Conservation (phyloP, 768 basidiomycete species). For the Tricholoma saponaceum region DNA sequence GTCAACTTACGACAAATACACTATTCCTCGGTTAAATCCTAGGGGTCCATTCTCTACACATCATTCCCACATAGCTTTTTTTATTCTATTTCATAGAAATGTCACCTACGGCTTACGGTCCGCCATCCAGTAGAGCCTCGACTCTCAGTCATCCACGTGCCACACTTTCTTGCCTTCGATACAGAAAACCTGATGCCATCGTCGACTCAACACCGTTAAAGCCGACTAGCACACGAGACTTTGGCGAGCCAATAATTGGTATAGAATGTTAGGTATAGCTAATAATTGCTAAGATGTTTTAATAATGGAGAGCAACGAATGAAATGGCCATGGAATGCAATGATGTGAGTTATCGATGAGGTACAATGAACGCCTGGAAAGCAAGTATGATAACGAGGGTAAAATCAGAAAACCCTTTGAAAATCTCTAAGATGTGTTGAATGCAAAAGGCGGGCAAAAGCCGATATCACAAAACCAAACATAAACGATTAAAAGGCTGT, state of each 20-base stretch:
- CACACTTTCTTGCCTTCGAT: neutral
- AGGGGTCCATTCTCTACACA: too few relatives aligned
- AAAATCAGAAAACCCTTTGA: too few relatives aligned
- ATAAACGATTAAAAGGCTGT: slow-evolving; percentile 3
- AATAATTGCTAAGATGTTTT: neutral
- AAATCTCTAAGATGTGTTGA: too few relatives aligned
- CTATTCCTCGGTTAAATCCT: too few relatives aligned
- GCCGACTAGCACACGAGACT: neutral
- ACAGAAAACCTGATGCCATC: neutral
- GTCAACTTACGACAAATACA: slow-evolving; percentile 8
- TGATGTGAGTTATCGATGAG: too few relatives aligned
- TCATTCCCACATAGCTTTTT: neutral
- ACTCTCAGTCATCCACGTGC: slow-evolving; percentile 4
- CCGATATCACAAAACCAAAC: slow-evolving; percentile 4
- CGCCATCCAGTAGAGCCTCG: neutral
- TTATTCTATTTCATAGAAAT: neutral
- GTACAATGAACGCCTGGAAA: too few relatives aligned
- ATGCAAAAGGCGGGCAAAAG: neutral
- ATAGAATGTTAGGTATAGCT: neutral
- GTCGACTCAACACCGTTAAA: neutral
- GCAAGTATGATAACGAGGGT: too few relatives aligned
- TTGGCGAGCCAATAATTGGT: neutral
- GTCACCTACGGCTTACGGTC: neutral
- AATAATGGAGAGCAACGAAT: too few relatives aligned
- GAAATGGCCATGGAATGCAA: too few relatives aligned